Percentiles rank a stretch among this genome's conserved stretches.
Evolutionary conservation across 805 yeast genomes (phyloP).

Genomic region (Ogataea nakhonphanomensis): DNA sequence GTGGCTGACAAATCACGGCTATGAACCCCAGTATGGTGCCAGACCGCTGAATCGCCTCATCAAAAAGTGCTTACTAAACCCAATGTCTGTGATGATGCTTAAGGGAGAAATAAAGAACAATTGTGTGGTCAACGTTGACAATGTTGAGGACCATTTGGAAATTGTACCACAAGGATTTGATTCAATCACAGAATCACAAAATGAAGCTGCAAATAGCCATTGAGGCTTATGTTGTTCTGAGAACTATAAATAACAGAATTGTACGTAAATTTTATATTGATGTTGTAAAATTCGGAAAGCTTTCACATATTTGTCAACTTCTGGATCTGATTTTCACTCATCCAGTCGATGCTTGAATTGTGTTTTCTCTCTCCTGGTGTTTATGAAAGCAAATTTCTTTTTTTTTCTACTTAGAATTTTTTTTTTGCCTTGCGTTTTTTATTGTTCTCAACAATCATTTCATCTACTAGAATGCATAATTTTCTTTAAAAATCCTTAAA

Average conservation of each 20-base stretch:
- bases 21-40: constrained; percentile 91
- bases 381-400: not conserved
- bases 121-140: constrained; percentile 51
- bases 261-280: no score
- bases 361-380: not conserved
- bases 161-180: constrained; percentile 2
- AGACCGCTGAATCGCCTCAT: constrained; percentile 90
- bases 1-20: constrained; percentile 82
- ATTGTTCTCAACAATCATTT: not conserved
- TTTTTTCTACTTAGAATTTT: constrained; percentile 2
- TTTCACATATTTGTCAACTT: no score
- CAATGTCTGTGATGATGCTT: constrained; percentile 76
- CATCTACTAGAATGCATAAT: constrained; percentile 1
- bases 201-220: no score
- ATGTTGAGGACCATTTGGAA: constrained; percentile 32
- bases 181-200: no score
- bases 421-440: constrained; percentile 6
- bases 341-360: not conserved
- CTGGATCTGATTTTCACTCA: no score
- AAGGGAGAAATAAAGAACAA: constrained; percentile 69
- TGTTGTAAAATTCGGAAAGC: no score
- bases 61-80: constrained; percentile 80
- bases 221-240: no score
- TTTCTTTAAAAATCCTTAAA: not conserved
- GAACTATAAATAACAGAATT: no score